Conservation (phyloP, 164 flowering plant species). For the Stephania japonica region DNA sequence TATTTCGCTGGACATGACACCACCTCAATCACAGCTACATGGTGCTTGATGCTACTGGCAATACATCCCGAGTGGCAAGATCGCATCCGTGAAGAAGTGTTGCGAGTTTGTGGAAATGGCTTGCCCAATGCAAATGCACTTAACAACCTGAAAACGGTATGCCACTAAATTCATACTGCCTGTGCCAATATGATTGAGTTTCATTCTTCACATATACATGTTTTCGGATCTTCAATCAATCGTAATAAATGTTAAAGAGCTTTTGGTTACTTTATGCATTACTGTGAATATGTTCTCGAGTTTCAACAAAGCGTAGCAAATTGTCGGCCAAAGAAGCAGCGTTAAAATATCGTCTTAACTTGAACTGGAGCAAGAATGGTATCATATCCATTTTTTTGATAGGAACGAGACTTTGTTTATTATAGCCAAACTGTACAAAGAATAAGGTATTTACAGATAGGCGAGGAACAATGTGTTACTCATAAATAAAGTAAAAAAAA, state of each 20-base stretch:
- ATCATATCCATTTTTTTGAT: not conserved
- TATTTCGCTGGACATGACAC: conserved; percentile 26
- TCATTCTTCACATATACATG: not conserved
- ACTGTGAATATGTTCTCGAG: too few species aligned
- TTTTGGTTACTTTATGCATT: too few species aligned
- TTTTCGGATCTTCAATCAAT: not conserved
- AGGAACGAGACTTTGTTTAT: too few species aligned
- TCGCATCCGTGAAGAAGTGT: conserved; percentile 3
- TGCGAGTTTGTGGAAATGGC: conserved; percentile 16
- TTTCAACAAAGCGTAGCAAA: too few species aligned
- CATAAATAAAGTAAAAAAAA: too few species aligned
- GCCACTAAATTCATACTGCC: not conserved
- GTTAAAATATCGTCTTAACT: not conserved
- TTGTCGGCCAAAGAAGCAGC: not conserved
- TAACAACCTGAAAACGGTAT: conserved; percentile 27
- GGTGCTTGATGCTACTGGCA: conserved; percentile 22
- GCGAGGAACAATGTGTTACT: too few species aligned
- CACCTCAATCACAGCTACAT: conserved; percentile 21
- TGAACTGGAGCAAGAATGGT: not conserved
- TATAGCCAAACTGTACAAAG: too few species aligned
- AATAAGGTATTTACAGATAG: too few species aligned
- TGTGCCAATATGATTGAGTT: not conserved
- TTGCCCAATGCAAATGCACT: conserved; percentile 15
- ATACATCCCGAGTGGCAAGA: conserved; percentile 12
- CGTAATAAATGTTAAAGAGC: not conserved